Base-by-base conservation (phyloP, 352 stramenopile genomes). In the Phytophthora rubi region DNA sequence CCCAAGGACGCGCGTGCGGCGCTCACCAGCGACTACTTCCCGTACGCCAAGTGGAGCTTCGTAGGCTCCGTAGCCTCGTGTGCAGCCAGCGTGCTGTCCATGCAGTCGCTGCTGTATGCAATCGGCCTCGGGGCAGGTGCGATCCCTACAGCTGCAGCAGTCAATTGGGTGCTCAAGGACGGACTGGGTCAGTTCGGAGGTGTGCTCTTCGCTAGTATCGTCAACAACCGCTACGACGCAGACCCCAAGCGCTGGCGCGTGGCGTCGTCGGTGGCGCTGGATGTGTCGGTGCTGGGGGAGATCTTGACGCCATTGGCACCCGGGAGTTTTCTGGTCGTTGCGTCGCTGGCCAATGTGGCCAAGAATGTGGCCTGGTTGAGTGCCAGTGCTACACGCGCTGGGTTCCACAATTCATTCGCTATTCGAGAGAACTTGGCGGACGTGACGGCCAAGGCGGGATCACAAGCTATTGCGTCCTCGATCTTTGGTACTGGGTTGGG, bases 131-230 rank as follows among this genome's bases (percentile, higher is more conserved):
- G 96, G 8, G 89, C 86, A 21, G 90, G 91, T 53, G 82, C 86
- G 51, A 89, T 94, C 52, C 86, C 89, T 0, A 94, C 89, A 21
- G 95, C 96, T 8, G 97, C 96, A 10, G 95, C 95, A 3, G 80
- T 99, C 12, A 99, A 99, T 77, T 99, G 97, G 97, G 84, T 92
- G 8, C 88, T 99, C 44, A 99, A 99, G 75, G 97, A 99, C 81
- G 97, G 97, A 28, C 80, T 99, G 2, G 97, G 97, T 8, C 96
- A 99, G 75, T 89, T 99, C 21, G 97, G 97, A 35, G 97, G 97
- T 30, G 89, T 99, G 37, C 73, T 98, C 15, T 99, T 99, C 73
- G 79, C 96, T 35, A 87, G 79, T 51, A 53, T 97, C n/a, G 83
- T 97, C 39, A 97, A 94, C 76, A 97, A 94, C 77, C 94, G 84